Conservation (phyloP, 768 basidiomycete species). For the Lactifluus hygrophoroides region DNA sequence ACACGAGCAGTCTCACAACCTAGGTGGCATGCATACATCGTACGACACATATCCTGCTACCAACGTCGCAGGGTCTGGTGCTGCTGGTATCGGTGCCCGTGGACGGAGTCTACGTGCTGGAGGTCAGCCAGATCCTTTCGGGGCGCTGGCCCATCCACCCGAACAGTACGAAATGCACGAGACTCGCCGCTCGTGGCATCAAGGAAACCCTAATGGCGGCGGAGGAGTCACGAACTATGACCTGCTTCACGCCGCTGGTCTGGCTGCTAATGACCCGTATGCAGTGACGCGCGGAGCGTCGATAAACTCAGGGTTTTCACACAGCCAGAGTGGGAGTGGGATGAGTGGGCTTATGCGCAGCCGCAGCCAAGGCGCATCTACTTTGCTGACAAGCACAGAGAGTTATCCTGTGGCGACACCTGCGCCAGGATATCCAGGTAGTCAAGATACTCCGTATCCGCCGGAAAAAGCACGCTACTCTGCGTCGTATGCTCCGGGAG, state of each 20-base stretch:
- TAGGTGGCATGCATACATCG: conserved; percentile 38
- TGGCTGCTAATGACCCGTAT: conserved; percentile 16
- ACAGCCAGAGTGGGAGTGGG: neutral
- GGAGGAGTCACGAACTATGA: neutral
- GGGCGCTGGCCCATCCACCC: conserved; percentile 30
- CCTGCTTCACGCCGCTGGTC: conserved; percentile 16
- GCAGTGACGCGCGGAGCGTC: conserved; percentile 16
- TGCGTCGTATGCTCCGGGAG: neutral
- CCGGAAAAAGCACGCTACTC: conserved; percentile 8
- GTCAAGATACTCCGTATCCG: neutral
- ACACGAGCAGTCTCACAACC: conserved; percentile 38
- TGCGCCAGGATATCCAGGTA: conserved; percentile 2
- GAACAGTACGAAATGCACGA: conserved; percentile 23
- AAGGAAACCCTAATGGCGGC: neutral
- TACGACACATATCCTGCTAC: conserved; percentile 31
- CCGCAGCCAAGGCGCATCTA: conserved; percentile 21
- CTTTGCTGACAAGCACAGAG: conserved; percentile 9
- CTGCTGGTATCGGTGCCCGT: conserved; percentile 34
- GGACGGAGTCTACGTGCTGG: conserved; percentile 26
- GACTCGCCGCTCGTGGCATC: conserved; percentile 11
- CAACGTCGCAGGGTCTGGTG: conserved; percentile 25
- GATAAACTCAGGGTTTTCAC: neutral
- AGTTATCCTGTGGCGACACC: neutral
- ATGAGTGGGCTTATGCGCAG: conserved; percentile 4
- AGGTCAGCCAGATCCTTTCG: conserved; percentile 31